A percentile compares a stretch with the other conserved stretches of the same genome.
phyloP scores from a whole-genome alignment of 1,139 yeast species.

The Sugiyamaella japonica region DNA sequence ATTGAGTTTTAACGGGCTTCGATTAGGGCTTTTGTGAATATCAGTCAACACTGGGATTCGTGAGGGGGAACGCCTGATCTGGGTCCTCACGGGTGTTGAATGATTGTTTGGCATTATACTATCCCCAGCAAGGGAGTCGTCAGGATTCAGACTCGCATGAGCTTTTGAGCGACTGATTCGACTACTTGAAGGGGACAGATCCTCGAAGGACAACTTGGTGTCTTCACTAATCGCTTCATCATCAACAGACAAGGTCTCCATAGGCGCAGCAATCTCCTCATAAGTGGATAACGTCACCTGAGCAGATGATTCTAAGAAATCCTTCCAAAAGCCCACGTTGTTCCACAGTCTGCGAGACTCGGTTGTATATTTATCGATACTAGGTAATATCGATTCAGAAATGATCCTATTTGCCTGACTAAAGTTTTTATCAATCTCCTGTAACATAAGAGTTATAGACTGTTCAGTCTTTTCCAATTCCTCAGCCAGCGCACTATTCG shows the following conservation, averaged over 20 bases:
- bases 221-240: slow-evolving; percentile 15
- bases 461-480: slow-evolving; percentile 78
- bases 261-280: slow-evolving; percentile 44
- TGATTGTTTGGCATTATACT: slow-evolving; percentile 14
- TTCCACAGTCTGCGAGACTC: slow-evolving; percentile 59
- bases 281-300: slow-evolving; percentile 62
- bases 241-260: slow-evolving; percentile 16
- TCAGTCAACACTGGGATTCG: slow-evolving; percentile 12
- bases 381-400: slow-evolving; percentile 61
- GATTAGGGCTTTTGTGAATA: slow-evolving; percentile 11
- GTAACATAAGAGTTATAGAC: slow-evolving; percentile 74
- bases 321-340: slow-evolving; percentile 66
- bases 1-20: slow-evolving; percentile 14
- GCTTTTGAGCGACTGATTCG: neutral
- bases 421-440: slow-evolving; percentile 74
- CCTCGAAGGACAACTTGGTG: neutral
- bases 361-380: slow-evolving; percentile 56
- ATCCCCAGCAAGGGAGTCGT: neutral
- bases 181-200: neutral
- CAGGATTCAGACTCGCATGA: neutral
- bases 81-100: slow-evolving; percentile 11
- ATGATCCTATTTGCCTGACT: slow-evolving; percentile 64
- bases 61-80: slow-evolving; percentile 8
- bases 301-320: slow-evolving; percentile 73
- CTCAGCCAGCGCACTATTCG: slow-evolving; percentile 35